Conservation (phyloP, 192 early-diverging fungal species). For the Mortierella alpina region DNA sequence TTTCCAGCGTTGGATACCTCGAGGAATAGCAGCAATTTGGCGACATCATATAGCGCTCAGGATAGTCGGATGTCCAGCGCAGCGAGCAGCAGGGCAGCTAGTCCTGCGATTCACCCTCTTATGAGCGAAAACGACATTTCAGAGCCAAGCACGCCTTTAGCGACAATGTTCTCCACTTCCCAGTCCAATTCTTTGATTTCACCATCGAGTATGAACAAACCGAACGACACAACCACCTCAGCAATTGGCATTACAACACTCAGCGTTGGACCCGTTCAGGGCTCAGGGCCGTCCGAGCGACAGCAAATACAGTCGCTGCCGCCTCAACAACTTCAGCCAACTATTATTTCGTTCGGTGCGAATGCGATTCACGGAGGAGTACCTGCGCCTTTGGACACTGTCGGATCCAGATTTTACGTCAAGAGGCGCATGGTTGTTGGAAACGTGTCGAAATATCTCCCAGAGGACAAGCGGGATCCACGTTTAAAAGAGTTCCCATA, state of each 20-base stretch:
- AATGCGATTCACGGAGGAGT: constrained; percentile 40
- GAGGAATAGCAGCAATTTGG: background rate
- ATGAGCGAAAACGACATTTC: constrained; percentile 37
- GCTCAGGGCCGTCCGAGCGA: too few relatives aligned
- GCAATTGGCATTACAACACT: background rate
- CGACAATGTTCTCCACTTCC: constrained; percentile 1
- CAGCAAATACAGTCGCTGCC: background rate
- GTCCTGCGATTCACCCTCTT: constrained; percentile 38
- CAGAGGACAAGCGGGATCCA: constrained; percentile 66
- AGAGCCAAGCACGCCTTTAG: constrained; percentile 11
- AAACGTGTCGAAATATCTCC: constrained; percentile 79
- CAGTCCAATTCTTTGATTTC: background rate
- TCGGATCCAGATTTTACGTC: constrained; percentile 80
- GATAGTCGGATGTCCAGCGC: constrained; percentile 39
- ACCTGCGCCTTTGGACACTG: constrained; percentile 42
- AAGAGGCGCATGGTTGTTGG: constrained; percentile 74
- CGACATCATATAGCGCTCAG: constrained; percentile 3
- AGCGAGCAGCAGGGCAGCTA: constrained; percentile 31
- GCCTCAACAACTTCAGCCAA: constrained; percentile 22
- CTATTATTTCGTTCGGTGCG: constrained; percentile 49
- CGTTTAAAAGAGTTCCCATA: constrained; percentile 72
- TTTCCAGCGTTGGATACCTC: constrained; percentile 4
- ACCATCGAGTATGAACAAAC: background rate
- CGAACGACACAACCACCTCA: background rate
- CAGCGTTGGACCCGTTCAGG: too few relatives aligned